Percentiles rank a stretch among this genome's conserved stretches.
These are phyloP conservation scores for Tetracladium setigerum DNA, from an alignment of 495 filamentous ascomycete species.

Conservation along the genomic window DNA sequence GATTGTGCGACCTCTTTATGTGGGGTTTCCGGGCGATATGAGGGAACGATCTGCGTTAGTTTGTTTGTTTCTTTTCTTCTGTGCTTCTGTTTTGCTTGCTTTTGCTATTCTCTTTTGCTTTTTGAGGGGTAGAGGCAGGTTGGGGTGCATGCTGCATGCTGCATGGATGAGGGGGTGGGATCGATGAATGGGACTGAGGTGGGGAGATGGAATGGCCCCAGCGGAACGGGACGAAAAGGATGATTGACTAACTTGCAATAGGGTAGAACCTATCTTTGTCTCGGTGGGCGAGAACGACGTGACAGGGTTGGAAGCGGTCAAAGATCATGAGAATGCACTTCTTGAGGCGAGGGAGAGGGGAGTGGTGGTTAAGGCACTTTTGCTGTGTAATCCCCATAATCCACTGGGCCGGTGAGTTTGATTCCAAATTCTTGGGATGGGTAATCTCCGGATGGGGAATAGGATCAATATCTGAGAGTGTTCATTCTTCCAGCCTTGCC, in stretches of 20 bases:
- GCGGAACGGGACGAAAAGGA: neutral
- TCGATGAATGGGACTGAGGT: no score
- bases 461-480: no score
- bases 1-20: conserved; percentile 2
- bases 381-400: conserved; percentile 7
- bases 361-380: neutral
- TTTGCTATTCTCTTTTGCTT: no score
- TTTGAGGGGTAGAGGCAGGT: no score
- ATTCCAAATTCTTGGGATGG: no score
- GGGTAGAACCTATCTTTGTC: neutral
- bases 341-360: neutral
- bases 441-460: no score
- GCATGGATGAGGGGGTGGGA: no score
- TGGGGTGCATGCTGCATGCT: no score
- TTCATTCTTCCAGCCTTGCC: no score
- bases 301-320: neutral
- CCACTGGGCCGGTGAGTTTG: neutral
- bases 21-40: conserved; percentile 1
- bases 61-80: no score
- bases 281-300: neutral
- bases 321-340: neutral
- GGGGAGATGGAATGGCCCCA: no score
- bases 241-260: neutral
- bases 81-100: no score
- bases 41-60: neutral